phyloP scores from a whole-genome alignment of 2,329 filamentous ascomycete genomes.

The Aspergillus persii region DNA sequence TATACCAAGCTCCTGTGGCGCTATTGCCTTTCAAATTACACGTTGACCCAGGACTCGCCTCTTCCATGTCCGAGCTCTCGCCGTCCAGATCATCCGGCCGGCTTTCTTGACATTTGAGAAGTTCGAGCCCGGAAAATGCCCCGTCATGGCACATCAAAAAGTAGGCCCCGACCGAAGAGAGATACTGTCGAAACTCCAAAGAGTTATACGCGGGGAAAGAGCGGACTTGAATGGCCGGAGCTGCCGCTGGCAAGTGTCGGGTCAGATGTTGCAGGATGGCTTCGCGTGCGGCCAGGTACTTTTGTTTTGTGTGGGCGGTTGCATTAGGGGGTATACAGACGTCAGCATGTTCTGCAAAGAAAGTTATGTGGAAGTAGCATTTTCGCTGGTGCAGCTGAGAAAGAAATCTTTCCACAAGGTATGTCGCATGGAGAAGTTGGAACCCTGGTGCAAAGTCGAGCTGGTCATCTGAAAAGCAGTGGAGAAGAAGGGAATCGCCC shows the following conservation, averaged over 20 bases:
- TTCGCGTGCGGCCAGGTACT: conserved; percentile 62
- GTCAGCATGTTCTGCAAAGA: conserved; percentile 56
- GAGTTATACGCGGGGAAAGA: conserved; percentile 29
- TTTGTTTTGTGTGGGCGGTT: conserved; percentile 37
- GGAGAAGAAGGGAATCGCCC: conserved; percentile 67
- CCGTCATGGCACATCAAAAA: conserved; percentile 71
- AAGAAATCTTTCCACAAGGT: conserved; percentile 66
- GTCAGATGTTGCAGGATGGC: conserved; percentile 64
- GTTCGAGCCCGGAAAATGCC: conserved; percentile 15
- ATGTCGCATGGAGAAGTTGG: conserved; percentile 69
- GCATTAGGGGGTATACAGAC: conserved; percentile 55
- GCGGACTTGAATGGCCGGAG: conserved; percentile 35
- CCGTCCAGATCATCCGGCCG: background rate
- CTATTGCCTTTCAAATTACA: background rate
- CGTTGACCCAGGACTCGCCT: background rate
- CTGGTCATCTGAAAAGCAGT: conserved; percentile 60
- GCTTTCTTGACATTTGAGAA: background rate
- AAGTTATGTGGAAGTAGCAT: conserved; percentile 69
- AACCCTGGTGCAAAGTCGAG: conserved; percentile 65
- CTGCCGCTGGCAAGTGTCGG: conserved; percentile 38
- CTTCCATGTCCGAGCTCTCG: background rate
- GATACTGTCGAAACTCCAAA: conserved; percentile 55
- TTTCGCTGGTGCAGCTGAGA: conserved; percentile 59
- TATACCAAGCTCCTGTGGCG: background rate
- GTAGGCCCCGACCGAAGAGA: conserved; percentile 55